These are phyloP conservation scores for Omphalea diandra DNA, from an alignment of 441 rosid genomes.

Conservation along the genomic window DNA sequence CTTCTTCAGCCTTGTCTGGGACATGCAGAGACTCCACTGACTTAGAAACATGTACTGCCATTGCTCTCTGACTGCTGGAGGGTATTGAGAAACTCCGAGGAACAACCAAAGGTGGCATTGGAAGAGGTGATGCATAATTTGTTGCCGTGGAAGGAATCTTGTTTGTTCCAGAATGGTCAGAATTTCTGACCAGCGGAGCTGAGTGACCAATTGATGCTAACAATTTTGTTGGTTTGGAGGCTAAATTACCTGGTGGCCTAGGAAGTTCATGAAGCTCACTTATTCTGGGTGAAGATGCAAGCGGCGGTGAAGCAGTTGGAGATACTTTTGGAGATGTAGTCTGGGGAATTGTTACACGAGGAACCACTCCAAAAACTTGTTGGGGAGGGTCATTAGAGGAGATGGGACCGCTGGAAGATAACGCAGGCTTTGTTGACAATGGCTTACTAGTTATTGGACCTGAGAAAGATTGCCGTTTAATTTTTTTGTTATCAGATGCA, in stretches of 20 bases:
- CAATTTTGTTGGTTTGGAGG: slow-evolving; percentile 57
- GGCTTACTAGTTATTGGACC: slow-evolving; percentile 69
- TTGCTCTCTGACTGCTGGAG: slow-evolving; percentile 73
- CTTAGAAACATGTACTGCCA: slow-evolving; percentile 48
- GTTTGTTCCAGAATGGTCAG: slow-evolving; percentile 44
- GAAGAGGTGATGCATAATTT: slow-evolving; percentile 68
- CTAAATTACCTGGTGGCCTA: slow-evolving; percentile 66
- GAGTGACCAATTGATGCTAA: slow-evolving; percentile 61
- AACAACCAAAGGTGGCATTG: slow-evolving; percentile 61
- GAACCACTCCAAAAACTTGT: slow-evolving; percentile 41
- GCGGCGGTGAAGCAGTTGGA: slow-evolving; percentile 86
- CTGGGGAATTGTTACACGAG: slow-evolving; percentile 46
- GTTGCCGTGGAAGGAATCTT: slow-evolving; percentile 40
- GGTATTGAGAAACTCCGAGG: slow-evolving; percentile 88
- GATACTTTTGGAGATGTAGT: slow-evolving; percentile 66
- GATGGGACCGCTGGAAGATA: slow-evolving; percentile 47
- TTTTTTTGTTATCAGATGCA: slow-evolving; percentile 46
- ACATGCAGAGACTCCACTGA: slow-evolving; percentile 39
- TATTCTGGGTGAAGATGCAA: slow-evolving; percentile 70
- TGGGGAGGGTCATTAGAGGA: slow-evolving; percentile 42
- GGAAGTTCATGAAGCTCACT: slow-evolving; percentile 96
- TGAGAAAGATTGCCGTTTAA: slow-evolving; percentile 63
- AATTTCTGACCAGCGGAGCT: slow-evolving; percentile 77
- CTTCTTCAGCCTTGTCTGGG: slow-evolving; percentile 42
- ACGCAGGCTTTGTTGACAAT: slow-evolving; percentile 45